Evolutionary conservation across 257 asterid genomes (phyloP).

Genomic region (Orobanche coerulescens): DNA sequence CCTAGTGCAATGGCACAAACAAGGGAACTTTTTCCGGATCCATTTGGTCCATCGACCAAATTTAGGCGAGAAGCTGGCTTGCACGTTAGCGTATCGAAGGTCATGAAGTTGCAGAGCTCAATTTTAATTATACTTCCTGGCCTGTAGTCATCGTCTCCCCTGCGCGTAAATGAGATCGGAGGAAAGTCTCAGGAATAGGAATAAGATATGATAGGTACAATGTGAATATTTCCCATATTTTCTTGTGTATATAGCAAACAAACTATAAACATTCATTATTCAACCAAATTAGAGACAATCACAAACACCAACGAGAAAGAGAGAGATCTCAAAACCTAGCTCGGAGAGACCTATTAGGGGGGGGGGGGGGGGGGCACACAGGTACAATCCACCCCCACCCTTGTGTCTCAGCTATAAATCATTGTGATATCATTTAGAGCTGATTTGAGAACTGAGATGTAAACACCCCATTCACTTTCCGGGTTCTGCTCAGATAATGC

Average conservation of each 20-base stretch:
- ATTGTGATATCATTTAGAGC: neutral
- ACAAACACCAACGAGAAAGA: neutral
- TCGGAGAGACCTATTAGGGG: neutral
- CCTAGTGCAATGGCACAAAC: conserved; percentile 96
- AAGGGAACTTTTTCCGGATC: conserved; percentile 96
- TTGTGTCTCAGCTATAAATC: neutral
- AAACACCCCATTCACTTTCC: neutral
- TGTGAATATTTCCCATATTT: neutral
- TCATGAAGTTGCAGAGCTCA: conserved; percentile 89
- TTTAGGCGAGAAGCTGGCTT: conserved; percentile 78
- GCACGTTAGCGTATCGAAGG: conserved; percentile 59
- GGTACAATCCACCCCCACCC: neutral
- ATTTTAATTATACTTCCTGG: conserved; percentile 75
- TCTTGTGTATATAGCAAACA: neutral
- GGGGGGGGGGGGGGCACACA: too few species aligned
- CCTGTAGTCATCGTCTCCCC: conserved; percentile 75
- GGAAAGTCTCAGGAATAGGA: conserved; percentile 5
- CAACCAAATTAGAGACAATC: conserved; percentile 5
- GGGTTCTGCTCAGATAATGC: neutral
- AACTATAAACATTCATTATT: neutral
- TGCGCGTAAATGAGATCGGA: conserved; percentile 25
- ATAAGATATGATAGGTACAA: neutral
- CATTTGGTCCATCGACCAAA: conserved; percentile 95
- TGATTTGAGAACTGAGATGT: neutral
- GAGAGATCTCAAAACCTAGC: neutral